Evolutionary conservation across 148 eudicot genomes (phyloP).

Genomic region (Drosera capensis): DNA sequence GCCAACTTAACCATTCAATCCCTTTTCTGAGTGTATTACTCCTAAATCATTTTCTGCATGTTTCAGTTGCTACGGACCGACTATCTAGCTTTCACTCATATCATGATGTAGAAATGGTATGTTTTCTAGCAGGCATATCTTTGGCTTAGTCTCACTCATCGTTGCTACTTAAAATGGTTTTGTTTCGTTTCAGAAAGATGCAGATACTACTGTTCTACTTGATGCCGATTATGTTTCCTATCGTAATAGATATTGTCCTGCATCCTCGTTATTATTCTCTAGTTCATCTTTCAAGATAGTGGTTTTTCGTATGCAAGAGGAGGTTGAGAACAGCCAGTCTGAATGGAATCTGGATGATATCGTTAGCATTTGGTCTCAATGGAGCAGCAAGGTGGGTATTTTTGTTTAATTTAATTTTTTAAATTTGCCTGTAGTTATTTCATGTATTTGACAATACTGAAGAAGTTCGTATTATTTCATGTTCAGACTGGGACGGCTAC

Average conservation of each 20-base stretch:
- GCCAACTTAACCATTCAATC: too few species aligned
- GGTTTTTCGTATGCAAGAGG: slow-evolving; percentile 17
- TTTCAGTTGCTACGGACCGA: too few species aligned
- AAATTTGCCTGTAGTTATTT: not conserved
- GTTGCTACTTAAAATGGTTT: slow-evolving; percentile 8
- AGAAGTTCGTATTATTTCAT: slow-evolving; percentile 5
- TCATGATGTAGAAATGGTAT: too few species aligned
- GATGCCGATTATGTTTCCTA: slow-evolving; percentile 37
- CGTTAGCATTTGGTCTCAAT: slow-evolving; percentile 28
- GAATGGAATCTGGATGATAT: slow-evolving; percentile 50
- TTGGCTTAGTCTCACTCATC: slow-evolving; percentile 3
- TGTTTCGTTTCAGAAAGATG: slow-evolving; percentile 27
- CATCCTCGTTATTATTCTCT: slow-evolving; percentile 30
- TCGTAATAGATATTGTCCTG: slow-evolving; percentile 29
- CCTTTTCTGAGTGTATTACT: too few species aligned
- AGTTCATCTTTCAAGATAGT: slow-evolving; percentile 21
- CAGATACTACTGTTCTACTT: slow-evolving; percentile 15
- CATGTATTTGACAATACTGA: slow-evolving; percentile 1
- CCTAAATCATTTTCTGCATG: too few species aligned
- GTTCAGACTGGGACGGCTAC: slow-evolving; percentile 27
- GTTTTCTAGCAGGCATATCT: too few species aligned
- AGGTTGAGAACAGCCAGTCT: slow-evolving; percentile 10
- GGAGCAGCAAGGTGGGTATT: slow-evolving; percentile 31
- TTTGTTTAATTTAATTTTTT: not conserved
- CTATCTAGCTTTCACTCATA: too few species aligned